Evolutionary conservation across 2,329 filamentous ascomycete species (phyloP).

Genomic region (Colletotrichum sp.): DNA sequence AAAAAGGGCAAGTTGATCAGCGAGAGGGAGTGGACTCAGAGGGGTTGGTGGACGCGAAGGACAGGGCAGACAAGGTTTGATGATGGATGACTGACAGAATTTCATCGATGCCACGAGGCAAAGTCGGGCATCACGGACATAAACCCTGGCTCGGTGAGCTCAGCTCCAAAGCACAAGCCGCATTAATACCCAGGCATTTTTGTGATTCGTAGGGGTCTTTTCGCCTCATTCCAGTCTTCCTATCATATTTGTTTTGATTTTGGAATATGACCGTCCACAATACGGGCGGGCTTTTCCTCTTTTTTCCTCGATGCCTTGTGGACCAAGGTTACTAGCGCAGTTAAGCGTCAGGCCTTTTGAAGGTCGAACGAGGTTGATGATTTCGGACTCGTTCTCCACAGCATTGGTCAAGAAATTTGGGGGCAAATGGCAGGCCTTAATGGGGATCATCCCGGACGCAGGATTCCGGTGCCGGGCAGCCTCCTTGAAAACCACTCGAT

Average conservation of each 20-base stretch:
- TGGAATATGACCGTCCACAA: neutral
- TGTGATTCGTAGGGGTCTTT: neutral
- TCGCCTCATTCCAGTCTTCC: neutral
- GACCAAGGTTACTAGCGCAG: conserved; percentile 2
- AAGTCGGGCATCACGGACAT: neutral
- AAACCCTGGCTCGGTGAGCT: neutral
- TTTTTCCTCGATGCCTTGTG: neutral
- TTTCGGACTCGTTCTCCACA: neutral
- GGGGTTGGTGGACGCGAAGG: neutral
- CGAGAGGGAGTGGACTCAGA: neutral
- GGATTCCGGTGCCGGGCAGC: neutral
- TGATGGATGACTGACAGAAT: neutral
- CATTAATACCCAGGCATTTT: neutral
- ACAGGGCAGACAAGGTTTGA: neutral
- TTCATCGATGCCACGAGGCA: conserved; percentile 3
- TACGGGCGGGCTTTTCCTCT: neutral
- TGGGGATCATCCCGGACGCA: conserved; percentile 2
- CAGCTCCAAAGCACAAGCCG: neutral
- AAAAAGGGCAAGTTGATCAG: neutral
- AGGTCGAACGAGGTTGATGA: neutral
- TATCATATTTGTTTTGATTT: neutral
- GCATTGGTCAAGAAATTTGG: neutral
- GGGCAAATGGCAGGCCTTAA: neutral
- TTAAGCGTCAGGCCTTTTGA: neutral
- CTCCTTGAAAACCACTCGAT: neutral